Evolutionary conservation across 2,329 filamentous ascomycete species (phyloP), one percentile per base, ranked within the genome.

Genomic region (Trichoderma oligosporum): DNA sequence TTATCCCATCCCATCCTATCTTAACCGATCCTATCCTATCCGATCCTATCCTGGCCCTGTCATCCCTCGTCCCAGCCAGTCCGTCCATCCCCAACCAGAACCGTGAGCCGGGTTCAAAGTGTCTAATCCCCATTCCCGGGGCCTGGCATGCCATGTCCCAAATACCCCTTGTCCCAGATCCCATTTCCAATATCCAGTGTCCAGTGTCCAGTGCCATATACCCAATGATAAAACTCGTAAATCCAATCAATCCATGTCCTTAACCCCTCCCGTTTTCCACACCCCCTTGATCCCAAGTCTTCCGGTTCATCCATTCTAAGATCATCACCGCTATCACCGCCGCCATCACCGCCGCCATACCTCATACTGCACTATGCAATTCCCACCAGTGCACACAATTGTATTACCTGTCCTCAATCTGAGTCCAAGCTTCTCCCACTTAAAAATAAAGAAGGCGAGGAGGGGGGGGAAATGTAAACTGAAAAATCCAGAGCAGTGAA

Each of bases 111-210:
- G 11, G 39, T 42, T 54, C 25, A 39, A 36, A 54, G 49, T 36
- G 22, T 31, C 51, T 27, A 36, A 20, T 54, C 25, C 51, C 51
- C 42, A 20, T 29, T 29, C 8, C 51, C 39, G 29, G 31, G 27
- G 22, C 41, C 51, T 38, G 51, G 31, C 41, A 54, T 45, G 42
- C 51, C 51, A 45, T 45, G 31, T 54, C 51, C 31, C 35, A n/a
- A n/a, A 12, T 54, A 22, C 24, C 51, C 51, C 31, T n/a, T 45
- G 31, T 27, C 39, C 31, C 11, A 36, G 45, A 27, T 45, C 31
- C 31, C 41, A 22, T 54, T 36, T 31, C 41, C 18, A 7, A 45
- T 54, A 22, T 16, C 39, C 22, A 54, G 20, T 36, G 24, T 36
- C 51, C 41, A 36, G 27, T 39, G 35, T 39, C 36, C 46, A 27